Base-by-base conservation (phyloP, 306 rosid species). In the Rubus idaeus region DNA sequence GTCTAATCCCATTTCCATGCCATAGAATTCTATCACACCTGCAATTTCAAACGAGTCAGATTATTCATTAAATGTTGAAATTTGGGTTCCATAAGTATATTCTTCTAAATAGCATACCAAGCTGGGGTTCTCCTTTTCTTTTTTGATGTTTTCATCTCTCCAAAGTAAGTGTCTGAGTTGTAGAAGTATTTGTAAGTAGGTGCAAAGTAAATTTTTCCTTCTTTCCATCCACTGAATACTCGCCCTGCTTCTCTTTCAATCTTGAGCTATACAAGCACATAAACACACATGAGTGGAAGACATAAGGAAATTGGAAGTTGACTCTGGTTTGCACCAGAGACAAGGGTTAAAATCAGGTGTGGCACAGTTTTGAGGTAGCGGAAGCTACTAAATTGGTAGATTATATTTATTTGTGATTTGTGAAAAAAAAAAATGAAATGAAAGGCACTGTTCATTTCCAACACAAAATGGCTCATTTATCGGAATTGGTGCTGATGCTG, bases 11-110 rank as follows among this genome's bases (percentile, higher is more conserved):
- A 47, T 81, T 81, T 68, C 99, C 99, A 21, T 85, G 90, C 99
- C 99, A 96, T 61, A 96, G 79, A 76, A 96, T 90, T 85, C 99
- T 87, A 41, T 92, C 99, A 64, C 99, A 96, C 99, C 99, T 96
- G 86, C 85, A 88, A 68, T 35, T 17, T 55, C 58, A 14, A 23
- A 30, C 51, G 21, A 47, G 45, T 84, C 70, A 87, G 84, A 73
- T 64, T 63, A 14, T 18, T 35, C 65, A 50, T 52, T 16, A 35
- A 57, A 60, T 23, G 46, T 6, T 63, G 23, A 64, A 44, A 16
- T 10, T 21, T 61, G n/a, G 13, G 67, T 45, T 35, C 66, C 21
- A 41, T 75, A 45, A 52, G 37, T 69, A 37, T 51, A 79, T 10
- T 49, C 56, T 78, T 71, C 69, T 8, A 66, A 47, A 20, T 42